Conservation (phyloP, 495 filamentous ascomycete species). For the Pyronema domesticum region DNA sequence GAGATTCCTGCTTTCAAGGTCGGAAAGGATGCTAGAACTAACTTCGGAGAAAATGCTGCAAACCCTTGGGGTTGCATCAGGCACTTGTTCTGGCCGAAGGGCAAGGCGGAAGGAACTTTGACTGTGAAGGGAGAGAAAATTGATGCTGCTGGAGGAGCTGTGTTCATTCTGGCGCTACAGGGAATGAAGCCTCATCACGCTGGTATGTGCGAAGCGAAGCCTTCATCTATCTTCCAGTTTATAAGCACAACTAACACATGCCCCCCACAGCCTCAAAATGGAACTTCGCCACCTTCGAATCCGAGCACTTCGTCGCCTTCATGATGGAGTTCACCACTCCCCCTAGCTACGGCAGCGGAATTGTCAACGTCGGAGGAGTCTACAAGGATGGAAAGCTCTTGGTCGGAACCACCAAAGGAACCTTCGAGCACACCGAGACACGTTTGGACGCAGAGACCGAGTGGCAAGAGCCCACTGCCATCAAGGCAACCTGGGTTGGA, state of each 20-base stretch:
- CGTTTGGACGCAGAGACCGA: constrained; percentile 57
- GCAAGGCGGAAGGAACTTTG: constrained; percentile 60
- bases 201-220: constrained; percentile 30
- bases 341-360: constrained; percentile 80
- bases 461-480: constrained; percentile 69
- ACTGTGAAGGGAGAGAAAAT: constrained; percentile 68
- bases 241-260: background rate
- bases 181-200: constrained; percentile 99
- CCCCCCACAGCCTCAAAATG: constrained; percentile 54
- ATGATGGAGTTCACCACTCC: constrained; percentile 96
- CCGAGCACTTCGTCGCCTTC: constrained; percentile 63
- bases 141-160: constrained; percentile 58
- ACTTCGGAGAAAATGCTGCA: constrained; percentile 65
- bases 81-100: constrained; percentile 86
- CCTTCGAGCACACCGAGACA: constrained; percentile 46
- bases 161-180: constrained; percentile 71
- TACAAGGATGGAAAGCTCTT: constrained; percentile 66
- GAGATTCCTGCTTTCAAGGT: constrained; percentile 64
- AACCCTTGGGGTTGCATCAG: constrained; percentile 85
- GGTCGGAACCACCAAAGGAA: constrained; percentile 44
- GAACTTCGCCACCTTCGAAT: constrained; percentile 88
- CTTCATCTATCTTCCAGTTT: background rate
- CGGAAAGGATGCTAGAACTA: constrained; percentile 69
- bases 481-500: constrained; percentile 64
- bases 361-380: constrained; percentile 67